Conservation (phyloP, 2,329 filamentous ascomycete species). For the Bipolaris zeicola region DNA sequence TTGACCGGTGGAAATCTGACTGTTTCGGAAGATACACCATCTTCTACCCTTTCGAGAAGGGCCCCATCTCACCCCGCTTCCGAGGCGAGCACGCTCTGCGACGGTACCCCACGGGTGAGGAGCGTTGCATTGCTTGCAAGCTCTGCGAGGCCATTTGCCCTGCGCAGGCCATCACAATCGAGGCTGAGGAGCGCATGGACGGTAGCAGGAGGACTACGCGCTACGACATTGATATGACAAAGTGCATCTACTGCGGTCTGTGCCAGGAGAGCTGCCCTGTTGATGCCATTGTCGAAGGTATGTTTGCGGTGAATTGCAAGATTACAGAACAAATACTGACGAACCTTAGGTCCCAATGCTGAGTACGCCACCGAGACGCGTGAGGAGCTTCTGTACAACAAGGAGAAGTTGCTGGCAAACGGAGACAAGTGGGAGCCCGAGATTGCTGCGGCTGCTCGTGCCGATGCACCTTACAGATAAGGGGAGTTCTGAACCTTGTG, state of each 20-base stretch:
- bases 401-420: constrained; percentile 88
- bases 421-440: constrained; percentile 86
- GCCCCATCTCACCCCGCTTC: constrained; percentile 96
- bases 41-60: constrained; percentile 98
- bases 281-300: constrained; percentile 84
- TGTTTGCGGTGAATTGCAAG: constrained; percentile 29
- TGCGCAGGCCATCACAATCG: constrained; percentile 97
- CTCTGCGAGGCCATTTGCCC: constrained; percentile 98
- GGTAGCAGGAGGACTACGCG: constrained; percentile 93
- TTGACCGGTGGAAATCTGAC: constrained; percentile 33
- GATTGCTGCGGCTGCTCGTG: constrained; percentile 86
- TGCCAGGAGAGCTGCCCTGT: constrained; percentile 99
- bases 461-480: constrained; percentile 77
- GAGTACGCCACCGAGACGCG: constrained; percentile 79
- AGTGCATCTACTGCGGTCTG: constrained; percentile 99
- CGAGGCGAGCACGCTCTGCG: constrained; percentile 96
- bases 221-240: constrained; percentile 99
- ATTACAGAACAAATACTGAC: constrained; percentile 19
- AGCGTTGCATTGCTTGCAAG: constrained; percentile 99
- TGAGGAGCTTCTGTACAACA: constrained; percentile 97
- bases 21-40: constrained; percentile 79
- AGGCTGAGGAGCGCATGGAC: constrained; percentile 96
- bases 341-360: constrained; percentile 64
- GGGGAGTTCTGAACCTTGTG: constrained; percentile 7
- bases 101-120: constrained; percentile 95